phyloP scores from a whole-genome alignment of 495 filamentous ascomycete genomes.

The Astrocystis sublimbata region DNA sequence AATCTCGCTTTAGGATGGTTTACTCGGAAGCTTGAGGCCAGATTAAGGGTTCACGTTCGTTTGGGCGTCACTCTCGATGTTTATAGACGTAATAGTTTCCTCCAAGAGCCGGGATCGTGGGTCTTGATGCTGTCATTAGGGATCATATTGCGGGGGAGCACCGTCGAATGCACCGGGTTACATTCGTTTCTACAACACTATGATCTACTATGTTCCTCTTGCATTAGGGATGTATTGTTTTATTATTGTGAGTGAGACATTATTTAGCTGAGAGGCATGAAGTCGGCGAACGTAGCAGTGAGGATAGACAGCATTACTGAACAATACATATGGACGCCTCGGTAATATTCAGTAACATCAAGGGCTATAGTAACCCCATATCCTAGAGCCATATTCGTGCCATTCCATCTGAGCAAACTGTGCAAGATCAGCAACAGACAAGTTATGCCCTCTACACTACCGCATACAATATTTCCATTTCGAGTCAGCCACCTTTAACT shows the following conservation, averaged over 20 bases:
- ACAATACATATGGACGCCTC: too few species aligned
- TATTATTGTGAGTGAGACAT: not conserved
- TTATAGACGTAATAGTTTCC: not conserved
- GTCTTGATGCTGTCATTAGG: not conserved
- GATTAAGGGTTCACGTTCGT: not conserved
- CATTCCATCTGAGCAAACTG: too few species aligned
- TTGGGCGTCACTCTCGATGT: not conserved
- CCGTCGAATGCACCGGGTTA: not conserved
- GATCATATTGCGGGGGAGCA: not conserved
- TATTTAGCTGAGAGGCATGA: not conserved
- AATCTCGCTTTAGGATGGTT: not conserved
- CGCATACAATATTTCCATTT: not conserved
- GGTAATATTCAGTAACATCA: too few species aligned
- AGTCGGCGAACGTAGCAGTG: not conserved
- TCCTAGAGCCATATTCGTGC: not conserved
- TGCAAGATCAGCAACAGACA: too few species aligned
- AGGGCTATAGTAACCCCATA: too few species aligned
- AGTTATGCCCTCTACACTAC: not conserved
- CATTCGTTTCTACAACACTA: too few species aligned
- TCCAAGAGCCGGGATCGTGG: not conserved
- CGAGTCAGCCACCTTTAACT: not conserved
- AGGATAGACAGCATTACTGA: not conserved
- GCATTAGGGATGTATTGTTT: too few species aligned
- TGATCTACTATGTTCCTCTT: too few species aligned
- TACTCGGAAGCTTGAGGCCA: not conserved